Base-by-base conservation (phyloP, 768 basidiomycete species). In the Mycena maculata region DNA sequence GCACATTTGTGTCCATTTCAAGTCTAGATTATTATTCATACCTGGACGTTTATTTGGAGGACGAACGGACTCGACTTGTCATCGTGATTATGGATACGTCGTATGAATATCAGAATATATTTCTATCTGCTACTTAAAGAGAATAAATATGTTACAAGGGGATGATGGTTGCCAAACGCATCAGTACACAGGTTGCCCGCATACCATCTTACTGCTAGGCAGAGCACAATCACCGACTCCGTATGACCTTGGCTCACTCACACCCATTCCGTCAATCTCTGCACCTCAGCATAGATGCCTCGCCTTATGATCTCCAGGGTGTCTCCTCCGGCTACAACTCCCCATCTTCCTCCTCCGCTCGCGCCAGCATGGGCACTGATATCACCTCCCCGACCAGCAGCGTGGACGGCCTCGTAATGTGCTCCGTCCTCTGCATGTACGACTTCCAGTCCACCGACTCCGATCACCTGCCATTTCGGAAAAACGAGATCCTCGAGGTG, bases 401-500 rank as follows among this genome's bases (percentile, higher is more conserved):
- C 47, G 73, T 75, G 25, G 70, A 72, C 38, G 81, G 80, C 31
- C 73, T 76, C 38, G 71, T 80, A 12, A 76, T 84, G 33, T 88
- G 85, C 72, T 85, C 84, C 11, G 90, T 87, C 16, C 74, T 91
- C 10, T 92, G 91, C 77, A 79, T 91, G 75, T 85, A 89, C 73
- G 90, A 93, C 77, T 93, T 91, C 71, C 74, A 81, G 25, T 86
- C 91, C 4, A 79, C 84, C 25, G 93, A 93, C 69, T 76, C 82
- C 18, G 85, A 84, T 71, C 87, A 89, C 61, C 82, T 93, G 20
- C 78, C 85, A 4, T 92, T 94, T 76, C 77, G 77, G 42, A 86
- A 86, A 78, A 86, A 87, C 67, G 92, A 93, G 68, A 85, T 93
- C 23, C 77, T 94, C 30, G 85, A 87, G 25, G 80, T 94, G 56